Evolutionary conservation across 208 protist genomes (phyloP).

Genomic region (Kentomonas sorsogonicus): DNA sequence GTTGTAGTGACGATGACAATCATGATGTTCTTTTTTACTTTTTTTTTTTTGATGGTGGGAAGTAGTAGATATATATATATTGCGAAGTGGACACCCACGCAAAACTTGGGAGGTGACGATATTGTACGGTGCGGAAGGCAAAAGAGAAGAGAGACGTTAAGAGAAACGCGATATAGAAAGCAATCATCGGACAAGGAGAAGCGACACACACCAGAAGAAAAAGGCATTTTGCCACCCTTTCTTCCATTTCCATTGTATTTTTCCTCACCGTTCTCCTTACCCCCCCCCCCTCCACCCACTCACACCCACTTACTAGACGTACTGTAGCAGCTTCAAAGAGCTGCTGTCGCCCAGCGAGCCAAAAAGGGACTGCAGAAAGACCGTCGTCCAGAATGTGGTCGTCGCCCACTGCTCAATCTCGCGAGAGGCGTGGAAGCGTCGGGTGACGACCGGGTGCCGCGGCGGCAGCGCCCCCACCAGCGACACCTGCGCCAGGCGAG

Average conservation of each 20-base stretch:
- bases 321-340: slow-evolving; percentile 65
- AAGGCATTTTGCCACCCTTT: neutral
- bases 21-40: neutral
- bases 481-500: slow-evolving; percentile 30
- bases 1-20: neutral
- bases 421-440: slow-evolving; percentile 53
- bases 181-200: too few relatives aligned
- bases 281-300: too few relatives aligned
- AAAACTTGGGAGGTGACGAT: too few relatives aligned
- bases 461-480: slow-evolving; percentile 81
- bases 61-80: neutral
- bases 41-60: neutral
- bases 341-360: slow-evolving; percentile 50
- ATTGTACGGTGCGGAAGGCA: too few relatives aligned
- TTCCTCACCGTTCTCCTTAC: too few relatives aligned
- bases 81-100: too few relatives aligned
- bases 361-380: slow-evolving; percentile 40
- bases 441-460: slow-evolving; percentile 70
- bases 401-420: slow-evolving; percentile 70
- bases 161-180: too few relatives aligned
- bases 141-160: too few relatives aligned
- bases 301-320: slow-evolving; percentile 13
- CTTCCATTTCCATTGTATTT: neutral
- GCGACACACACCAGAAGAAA: too few relatives aligned
- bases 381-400: slow-evolving; percentile 67